Conservation (phyloP, 345 rosid genomes). For the Syzygium grande region DNA sequence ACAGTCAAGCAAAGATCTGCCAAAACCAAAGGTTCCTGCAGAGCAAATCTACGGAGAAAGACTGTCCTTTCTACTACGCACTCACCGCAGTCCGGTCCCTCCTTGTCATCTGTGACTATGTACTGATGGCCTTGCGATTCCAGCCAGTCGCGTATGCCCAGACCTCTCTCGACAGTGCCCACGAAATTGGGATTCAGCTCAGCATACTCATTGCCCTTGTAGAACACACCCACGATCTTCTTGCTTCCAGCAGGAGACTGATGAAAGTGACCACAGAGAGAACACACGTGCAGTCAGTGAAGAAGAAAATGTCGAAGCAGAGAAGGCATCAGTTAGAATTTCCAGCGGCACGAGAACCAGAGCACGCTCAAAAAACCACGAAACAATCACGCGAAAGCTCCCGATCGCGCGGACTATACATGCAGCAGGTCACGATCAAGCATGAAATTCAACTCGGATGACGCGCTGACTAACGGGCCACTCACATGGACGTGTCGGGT, state of each 20-base stretch:
- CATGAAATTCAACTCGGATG: no score
- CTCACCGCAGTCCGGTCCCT: conserved; percentile 69
- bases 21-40: not conserved
- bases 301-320: not conserved
- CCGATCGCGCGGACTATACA: not conserved
- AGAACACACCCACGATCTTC: conserved; percentile 95
- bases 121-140: conserved; percentile 84
- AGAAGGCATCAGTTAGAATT: not conserved
- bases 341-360: not conserved
- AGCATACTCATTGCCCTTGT: conserved; percentile 84
- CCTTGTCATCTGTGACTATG: conserved; percentile 89
- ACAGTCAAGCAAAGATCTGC: not conserved
- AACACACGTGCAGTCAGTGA: not conserved
- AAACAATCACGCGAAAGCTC: not conserved
- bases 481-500: conserved; percentile 56
- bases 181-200: conserved; percentile 66
- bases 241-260: conserved; percentile 76
- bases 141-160: conserved; percentile 76
- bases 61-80: not conserved
- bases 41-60: not conserved
- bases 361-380: not conserved
- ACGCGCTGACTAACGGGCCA: not conserved
- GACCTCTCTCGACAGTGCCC: conserved; percentile 67
- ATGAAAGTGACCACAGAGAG: not conserved
- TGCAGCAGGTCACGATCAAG: no score